Conservation (phyloP, 2,329 filamentous ascomycete genomes). For the Alternaria novae-zelandiae region DNA sequence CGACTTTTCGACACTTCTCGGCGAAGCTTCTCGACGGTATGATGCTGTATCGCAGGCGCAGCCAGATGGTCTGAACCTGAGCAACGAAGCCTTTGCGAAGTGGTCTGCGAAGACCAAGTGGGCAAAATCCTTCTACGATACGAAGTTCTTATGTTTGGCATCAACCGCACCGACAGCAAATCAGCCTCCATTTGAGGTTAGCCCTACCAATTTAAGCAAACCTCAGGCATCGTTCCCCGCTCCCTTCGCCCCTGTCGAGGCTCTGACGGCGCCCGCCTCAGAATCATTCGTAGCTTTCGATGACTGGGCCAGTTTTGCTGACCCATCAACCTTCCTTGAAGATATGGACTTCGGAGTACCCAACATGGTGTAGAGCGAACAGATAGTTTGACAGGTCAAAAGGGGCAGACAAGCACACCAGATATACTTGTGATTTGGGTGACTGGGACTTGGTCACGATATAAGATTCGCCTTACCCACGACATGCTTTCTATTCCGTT, state of each 20-base stretch:
- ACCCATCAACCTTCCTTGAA: not conserved
- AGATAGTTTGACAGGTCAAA: too few species aligned
- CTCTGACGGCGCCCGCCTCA: not conserved
- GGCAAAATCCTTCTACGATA: not conserved
- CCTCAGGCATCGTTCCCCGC: rapidly evolving
- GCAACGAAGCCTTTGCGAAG: not conserved
- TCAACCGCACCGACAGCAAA: not conserved
- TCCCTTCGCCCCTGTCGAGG: not conserved
- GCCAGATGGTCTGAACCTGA: not conserved
- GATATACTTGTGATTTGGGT: too few species aligned
- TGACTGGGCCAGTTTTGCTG: not conserved
- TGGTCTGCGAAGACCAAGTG: not conserved
- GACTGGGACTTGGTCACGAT: too few species aligned
- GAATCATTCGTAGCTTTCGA: not conserved
- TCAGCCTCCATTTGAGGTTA: not conserved
- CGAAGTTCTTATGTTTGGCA: not conserved
- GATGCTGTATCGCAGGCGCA: not conserved
- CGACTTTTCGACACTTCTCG: not conserved
- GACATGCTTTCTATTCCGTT: too few species aligned
- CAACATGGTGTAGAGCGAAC: too few species aligned
- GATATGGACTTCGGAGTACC: not conserved
- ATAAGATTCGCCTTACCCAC: too few species aligned
- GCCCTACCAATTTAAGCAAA: rapidly evolving
- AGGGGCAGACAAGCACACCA: too few species aligned
- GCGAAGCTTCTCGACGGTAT: not conserved